Base-by-base conservation (phyloP, 2,329 filamentous ascomycete species). In the Byssochlamys sp. region DNA sequence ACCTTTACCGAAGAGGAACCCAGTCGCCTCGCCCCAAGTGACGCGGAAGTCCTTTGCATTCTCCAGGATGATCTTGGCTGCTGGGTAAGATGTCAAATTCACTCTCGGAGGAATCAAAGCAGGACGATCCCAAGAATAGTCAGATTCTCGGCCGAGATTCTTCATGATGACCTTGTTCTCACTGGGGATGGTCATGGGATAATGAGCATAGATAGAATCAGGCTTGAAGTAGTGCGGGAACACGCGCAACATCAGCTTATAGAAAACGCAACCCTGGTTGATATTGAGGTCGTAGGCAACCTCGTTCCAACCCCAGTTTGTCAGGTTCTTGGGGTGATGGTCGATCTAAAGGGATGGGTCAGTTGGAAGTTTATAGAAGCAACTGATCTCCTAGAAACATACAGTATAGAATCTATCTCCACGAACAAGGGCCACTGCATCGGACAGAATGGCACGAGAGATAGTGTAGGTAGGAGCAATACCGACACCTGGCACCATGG, bases 271-370 rank as follows among this genome's bases (percentile, higher is more conserved):
- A 52, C 90, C 90, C 67, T 94, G 86, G 72, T 94, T 88, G 62
- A 92, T 74, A 58, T 81, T 83, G 25, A 85, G 74, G 63, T 95
- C 88, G 57, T 86, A 89, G 24, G 88, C 80, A 2, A 83, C 87
- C 68, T 90, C 87, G 56, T 84, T 83, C 75, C 83, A 92, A 24
- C 90, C 90, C 89, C 89, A 95, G 73, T 90, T 91, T 1, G 90
- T 95, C 52, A 95, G 73, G 63, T 85, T 84, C 7, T 84, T 81
- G 0, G 89, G 83, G 63, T 86, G 84, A 69, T 88, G 91, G 70
- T 92, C 89, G n/a, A 80, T 61, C 67, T 68, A 27, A 11, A 49
- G 9, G 24, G 25, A 4, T 11, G 28, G 14, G n/a, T 64, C 53
- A 62, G 58, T 35, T 25, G 11, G 11, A 2, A 24, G 3, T 24